Base-by-base conservation (phyloP, 2,329 filamentous ascomycete species). In the Fusarium dimerum region DNA sequence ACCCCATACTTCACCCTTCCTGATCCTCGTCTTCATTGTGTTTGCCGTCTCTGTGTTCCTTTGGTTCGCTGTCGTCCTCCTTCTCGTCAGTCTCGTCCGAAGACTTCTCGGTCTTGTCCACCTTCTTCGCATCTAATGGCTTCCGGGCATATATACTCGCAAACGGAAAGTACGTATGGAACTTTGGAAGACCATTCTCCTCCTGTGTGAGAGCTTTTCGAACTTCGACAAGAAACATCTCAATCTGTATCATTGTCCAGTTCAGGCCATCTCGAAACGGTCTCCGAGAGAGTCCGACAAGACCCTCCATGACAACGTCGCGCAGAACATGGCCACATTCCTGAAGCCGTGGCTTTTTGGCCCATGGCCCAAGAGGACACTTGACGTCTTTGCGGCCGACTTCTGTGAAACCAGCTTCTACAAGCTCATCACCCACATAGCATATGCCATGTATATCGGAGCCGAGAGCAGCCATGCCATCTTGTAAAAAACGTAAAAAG, bases 361-460 rank as follows among this genome's bases (percentile, higher is more conserved):
- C 72, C 79, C 79, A 82, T 3, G 72, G 65, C 15, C 79, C 79
- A 2, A 80, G 62, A 5, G 79, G 79, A 8, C 73, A 74, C 60
- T 80, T 80, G 20, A 77, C 72, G 18, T 68, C 68, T 53, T 75
- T 72, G 59, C 73, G 70, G 5, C 58, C 59, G 29, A 80, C 59
- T 17, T 68, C 62, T 36, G 66, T 61, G 63, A 80, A 81, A 6
- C 79, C 79, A 7, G 73, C 71, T 2, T 60, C 64, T 2, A 51
- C 40, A 30, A 80, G 66, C 51, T 74, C 71, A 5, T 61, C 59
- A 2, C 71, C 66, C 2, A 76, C 65, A 3, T 58, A 48, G 11
- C 64, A 56, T 51, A 80, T 68, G 44, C 71, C 73, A 57, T 76
- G 65, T 18, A 77, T 59, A 42, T 80, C 71, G 16, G 72, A 70